Evolutionary conservation across 176 grass and related monocot species (phyloP), one percentile per base, ranked within the genome.

Genomic region (Musa beccarii): DNA sequence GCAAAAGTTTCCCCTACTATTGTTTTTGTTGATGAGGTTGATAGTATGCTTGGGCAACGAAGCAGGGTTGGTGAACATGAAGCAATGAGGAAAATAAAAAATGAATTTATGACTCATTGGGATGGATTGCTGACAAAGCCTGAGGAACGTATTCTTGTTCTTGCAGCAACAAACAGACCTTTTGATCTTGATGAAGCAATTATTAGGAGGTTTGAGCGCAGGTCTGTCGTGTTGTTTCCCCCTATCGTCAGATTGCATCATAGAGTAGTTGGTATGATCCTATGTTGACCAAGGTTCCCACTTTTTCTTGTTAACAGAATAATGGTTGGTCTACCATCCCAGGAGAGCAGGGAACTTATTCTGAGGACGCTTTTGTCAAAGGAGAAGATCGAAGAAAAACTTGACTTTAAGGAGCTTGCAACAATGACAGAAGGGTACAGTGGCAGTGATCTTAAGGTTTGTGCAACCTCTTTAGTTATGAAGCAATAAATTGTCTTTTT

Each of bases 371-470:
- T 96, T 81, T 49, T 96, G 75, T 87, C 92, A 17, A 92, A 92
- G 81, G 92, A 96, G 78, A 92, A 89, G 56, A 73, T 92, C 74
- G 85, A 76, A 29, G 85, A 82, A 59, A 73, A 79, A 21, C 85
- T 96, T 49, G 79, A 96, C 43, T 96, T 80, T 12, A 92, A 92
- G 83, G 92, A 96, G 73, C 76, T 96, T 78, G 92, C 85, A 43
- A 84, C 72, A 55, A 96, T 96, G 71, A 96, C 92, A 70, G 92
- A 96, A 84, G 92, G 92, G 52, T 96, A 92, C 25, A 96, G 89
- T 43, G 92, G 92, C 12, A 92, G 92, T 82, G 92, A 96, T 84
- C 84, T 96, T 12, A 96, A 96, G 92, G 92, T 96, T 75, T 1
- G 28, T 28, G 26, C 65, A 65, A 54, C 23, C 54, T 68, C 43